A percentile compares a stretch with the other conserved stretches of the same genome.
phyloP scores from a whole-genome alignment of 768 basidiomycete genomes.

The Melanogaster broomeanus region DNA sequence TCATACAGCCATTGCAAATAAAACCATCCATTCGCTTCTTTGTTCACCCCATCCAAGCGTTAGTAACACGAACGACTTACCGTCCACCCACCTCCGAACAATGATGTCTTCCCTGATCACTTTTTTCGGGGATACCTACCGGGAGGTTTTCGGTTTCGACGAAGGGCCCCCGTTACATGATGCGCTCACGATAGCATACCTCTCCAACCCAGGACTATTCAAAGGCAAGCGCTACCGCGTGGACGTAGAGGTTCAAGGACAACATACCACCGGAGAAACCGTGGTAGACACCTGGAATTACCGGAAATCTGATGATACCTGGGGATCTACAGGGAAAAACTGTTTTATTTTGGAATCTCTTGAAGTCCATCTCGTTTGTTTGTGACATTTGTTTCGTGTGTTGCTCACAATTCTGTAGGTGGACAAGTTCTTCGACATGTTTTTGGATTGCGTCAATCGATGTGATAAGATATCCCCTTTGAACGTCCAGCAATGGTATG shows the following conservation, averaged over 20 bases:
- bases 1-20: slow-evolving; percentile 78
- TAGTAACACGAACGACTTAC: slow-evolving; percentile 6
- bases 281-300: slow-evolving; percentile 79
- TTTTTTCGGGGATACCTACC: slow-evolving; percentile 75
- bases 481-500: slow-evolving; percentile 36
- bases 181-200: slow-evolving; percentile 77
- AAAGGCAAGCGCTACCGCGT: slow-evolving; percentile 65
- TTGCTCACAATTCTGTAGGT: slow-evolving; percentile 45
- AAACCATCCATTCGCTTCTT: slow-evolving; percentile 51
- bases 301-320: slow-evolving; percentile 56
- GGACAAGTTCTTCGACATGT: slow-evolving; percentile 60
- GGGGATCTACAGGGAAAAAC: slow-evolving; percentile 77
- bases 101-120: slow-evolving; percentile 73
- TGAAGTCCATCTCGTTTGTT: slow-evolving; percentile 45
- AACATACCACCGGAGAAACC: slow-evolving; percentile 73
- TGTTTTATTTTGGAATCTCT: slow-evolving; percentile 69
- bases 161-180: slow-evolving; percentile 89
- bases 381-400: not conserved
- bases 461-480: slow-evolving; percentile 66
- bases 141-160: slow-evolving; percentile 75
- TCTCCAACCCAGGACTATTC: slow-evolving; percentile 71
- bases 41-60: slow-evolving; percentile 44
- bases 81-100: slow-evolving; percentile 56
- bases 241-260: slow-evolving; percentile 75
- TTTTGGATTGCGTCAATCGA: slow-evolving; percentile 57